These are phyloP conservation scores for Bifiguratus adelaidae DNA, from an alignment of 192 early-diverging fungal genomes.

Conservation along the genomic window DNA sequence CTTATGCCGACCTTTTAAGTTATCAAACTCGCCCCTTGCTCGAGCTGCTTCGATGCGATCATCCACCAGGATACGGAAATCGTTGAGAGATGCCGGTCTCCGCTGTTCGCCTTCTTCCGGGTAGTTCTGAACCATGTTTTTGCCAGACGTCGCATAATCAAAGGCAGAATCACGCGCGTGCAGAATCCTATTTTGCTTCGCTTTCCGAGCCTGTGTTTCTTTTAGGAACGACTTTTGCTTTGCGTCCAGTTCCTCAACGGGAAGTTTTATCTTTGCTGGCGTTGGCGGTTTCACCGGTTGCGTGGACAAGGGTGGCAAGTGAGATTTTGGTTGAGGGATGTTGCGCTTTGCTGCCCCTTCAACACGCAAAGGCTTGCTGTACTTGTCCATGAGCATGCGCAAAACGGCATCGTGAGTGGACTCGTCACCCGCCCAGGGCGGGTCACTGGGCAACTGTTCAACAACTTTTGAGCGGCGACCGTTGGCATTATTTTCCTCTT, in stretches of 20 bases:
- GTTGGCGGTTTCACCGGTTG: too few relatives aligned
- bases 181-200: constrained; percentile 5
- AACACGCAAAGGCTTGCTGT: constrained; percentile 10
- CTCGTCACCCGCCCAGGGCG: constrained; percentile 16
- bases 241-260: not conserved
- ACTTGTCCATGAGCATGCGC: constrained; percentile 19
- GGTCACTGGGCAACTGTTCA: too few relatives aligned
- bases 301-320: too few relatives aligned
- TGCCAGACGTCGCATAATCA: constrained; percentile 6
- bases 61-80: constrained; percentile 8
- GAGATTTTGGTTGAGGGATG: constrained; percentile 1
- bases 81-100: not conserved
- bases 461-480: too few relatives aligned
- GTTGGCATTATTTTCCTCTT: too few relatives aligned
- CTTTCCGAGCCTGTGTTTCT: not conserved
- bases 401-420: constrained; percentile 7
- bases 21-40: constrained; percentile 13
- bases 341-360: constrained; percentile 8
- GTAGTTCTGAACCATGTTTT: not conserved
- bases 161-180: constrained; percentile 9
- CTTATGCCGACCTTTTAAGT: constrained; percentile 11
- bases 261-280: not conserved
- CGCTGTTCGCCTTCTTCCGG: not conserved
- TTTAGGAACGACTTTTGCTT: too few relatives aligned
- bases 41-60: constrained; percentile 9